Conservation (phyloP, 2,329 filamentous ascomycete species). For the Calonectria pseudoturangicola region DNA sequence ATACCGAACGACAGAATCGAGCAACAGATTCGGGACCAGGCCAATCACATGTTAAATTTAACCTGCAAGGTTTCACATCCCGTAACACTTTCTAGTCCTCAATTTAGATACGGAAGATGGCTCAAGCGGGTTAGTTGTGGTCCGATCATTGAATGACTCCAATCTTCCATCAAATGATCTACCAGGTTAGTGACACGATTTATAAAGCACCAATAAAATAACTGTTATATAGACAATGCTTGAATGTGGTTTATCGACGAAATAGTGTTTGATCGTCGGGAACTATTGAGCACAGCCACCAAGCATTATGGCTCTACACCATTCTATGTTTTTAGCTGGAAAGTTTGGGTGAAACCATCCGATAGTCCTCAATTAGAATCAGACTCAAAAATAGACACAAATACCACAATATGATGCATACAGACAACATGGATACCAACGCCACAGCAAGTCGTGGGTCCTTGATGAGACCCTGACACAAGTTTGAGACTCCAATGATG, state of each 20-base stretch:
- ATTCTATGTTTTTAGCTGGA: not conserved
- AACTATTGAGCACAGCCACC: not conserved
- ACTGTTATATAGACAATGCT: not conserved
- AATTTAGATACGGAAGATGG: not conserved
- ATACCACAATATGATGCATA: no score
- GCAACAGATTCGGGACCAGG: not conserved
- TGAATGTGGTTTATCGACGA: not conserved
- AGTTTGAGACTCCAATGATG: not conserved
- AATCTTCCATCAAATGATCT: not conserved
- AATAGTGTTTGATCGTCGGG: not conserved
- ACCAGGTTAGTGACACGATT: not conserved
- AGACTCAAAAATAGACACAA: not conserved
- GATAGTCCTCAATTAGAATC: not conserved
- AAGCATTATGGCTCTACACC: not conserved
- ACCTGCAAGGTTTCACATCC: not conserved
- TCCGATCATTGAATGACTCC: not conserved
- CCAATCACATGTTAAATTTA: constrained; percentile 1
- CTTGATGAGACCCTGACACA: not conserved
- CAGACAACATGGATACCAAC: not conserved
- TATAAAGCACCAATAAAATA: not conserved
- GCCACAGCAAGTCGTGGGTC: not conserved
- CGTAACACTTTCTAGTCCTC: not conserved
- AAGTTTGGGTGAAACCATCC: not conserved
- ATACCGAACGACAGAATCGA: not conserved
- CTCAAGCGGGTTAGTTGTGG: not conserved